Base-by-base conservation (phyloP, 2,329 filamentous ascomycete species). In the Atkinsonella texensis region DNA sequence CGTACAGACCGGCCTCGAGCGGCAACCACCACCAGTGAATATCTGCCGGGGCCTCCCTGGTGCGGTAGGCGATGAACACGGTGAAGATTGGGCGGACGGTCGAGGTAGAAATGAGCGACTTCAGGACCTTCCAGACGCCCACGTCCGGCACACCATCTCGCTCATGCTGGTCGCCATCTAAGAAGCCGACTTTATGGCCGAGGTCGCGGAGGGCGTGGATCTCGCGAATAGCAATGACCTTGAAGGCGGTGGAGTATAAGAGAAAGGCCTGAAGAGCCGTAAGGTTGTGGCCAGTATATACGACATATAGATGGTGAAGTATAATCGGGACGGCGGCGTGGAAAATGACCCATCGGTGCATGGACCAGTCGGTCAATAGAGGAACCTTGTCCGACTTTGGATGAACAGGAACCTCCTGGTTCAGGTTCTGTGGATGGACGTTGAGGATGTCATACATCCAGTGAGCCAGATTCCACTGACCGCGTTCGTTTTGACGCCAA, bases 71-170 rank as follows among this genome's bases (percentile, higher is more conserved):
- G n/a, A 65, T 55, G 48, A 61, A 54, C 3, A 63, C 53, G 33
- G 55, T 46, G 40, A 64, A 52, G 20, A 62, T 50, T 1, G 55
- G 55, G 17, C 62, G 59, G 31, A 56, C 47, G 15, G 46, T 53
- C 61, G 32, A 28, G 13, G 18, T 41, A 17, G 38, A 41, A 17
- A 49, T 6, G 42, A 52, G 33, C 31, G 62, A 62, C 10, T 38
- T 23, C 12, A 60, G 52, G 1, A 60, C 57, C 42, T 60, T 62
- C 46, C 42, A 32, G 38, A 62, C 59, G 15, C 53, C 57, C 10
- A 59, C 56, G 48, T 69, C 65, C 0, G 67, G 67, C 0, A 69
- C 61, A 18, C 60, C 59, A 49, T 69, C 65, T 33, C 67, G 61
- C 7, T 57, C 58, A 51, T 69, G 65, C 55, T 63, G 23, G 35